Conservation (phyloP, 2,329 filamentous ascomycete species). For the Chaetomiaceae sp. region DNA sequence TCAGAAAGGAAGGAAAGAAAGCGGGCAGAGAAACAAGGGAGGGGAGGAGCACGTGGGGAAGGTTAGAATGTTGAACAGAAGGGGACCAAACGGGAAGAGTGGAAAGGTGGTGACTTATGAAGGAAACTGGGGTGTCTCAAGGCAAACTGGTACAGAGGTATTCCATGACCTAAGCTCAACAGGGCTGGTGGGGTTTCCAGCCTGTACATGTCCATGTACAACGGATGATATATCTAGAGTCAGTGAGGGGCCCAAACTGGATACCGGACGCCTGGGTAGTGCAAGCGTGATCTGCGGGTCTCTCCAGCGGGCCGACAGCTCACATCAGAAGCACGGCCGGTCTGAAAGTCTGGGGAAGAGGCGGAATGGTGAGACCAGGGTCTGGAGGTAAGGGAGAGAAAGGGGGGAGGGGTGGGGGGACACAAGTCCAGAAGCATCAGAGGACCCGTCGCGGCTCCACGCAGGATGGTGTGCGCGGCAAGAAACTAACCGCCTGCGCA, state of each 20-base stretch:
- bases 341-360: conserved; percentile 3
- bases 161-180: conserved; percentile 35
- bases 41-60: conserved; percentile 6
- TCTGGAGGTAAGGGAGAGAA: conserved; percentile 11
- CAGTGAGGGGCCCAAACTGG: conserved; percentile 25
- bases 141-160: conserved; percentile 15
- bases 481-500: conserved; percentile 9
- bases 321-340: background rate
- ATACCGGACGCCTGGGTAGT: conserved; percentile 1
- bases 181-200: conserved; percentile 30
- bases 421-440: conserved; percentile 9
- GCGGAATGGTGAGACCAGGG: too few species aligned
- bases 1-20: conserved; percentile 2
- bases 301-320: background rate
- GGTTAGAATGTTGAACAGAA: conserved; percentile 4
- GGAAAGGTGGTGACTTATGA: conserved; percentile 29
- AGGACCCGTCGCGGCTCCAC: background rate
- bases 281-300: background rate
- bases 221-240: conserved; percentile 19
- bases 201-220: too few species aligned
- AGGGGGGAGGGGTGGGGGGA: background rate
- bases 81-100: background rate
- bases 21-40: conserved; percentile 12
- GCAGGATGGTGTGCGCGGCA: conserved; percentile 9
- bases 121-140: conserved; percentile 20